Percentiles rank a stretch among this genome's conserved stretches.
Evolutionary conservation across 2,329 filamentous ascomycete genomes (phyloP).

Genomic region (Xylaria sp.): DNA sequence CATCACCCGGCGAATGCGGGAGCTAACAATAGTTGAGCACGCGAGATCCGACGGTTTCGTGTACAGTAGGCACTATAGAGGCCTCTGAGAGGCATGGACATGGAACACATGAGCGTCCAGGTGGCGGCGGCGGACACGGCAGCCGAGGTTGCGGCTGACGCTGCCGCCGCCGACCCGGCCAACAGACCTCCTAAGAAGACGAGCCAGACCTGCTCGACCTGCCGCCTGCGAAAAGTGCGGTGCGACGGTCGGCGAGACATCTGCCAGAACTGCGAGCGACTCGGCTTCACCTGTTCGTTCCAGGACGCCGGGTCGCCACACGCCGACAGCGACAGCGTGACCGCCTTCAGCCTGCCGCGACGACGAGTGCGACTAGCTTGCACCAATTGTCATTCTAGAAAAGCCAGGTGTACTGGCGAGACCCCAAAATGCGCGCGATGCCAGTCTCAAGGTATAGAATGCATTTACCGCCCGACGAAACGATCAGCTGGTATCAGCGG

Average conservation of each 20-base stretch:
- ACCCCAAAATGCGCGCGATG: constrained; percentile 64
- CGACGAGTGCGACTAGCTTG: constrained; percentile 67
- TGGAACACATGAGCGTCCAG: constrained; percentile 52
- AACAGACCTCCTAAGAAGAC: constrained; percentile 49
- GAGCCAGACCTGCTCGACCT: constrained; percentile 63
- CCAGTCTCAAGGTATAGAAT: constrained; percentile 64
- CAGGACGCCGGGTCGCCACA: constrained; percentile 57
- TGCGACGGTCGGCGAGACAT: constrained; percentile 64
- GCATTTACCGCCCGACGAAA: constrained; percentile 59
- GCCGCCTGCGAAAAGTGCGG: constrained; percentile 66
- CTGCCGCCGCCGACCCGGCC: constrained; percentile 48
- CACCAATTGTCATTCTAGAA: constrained; percentile 66
- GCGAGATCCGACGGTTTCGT: constrained; percentile 27
- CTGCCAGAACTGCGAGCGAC: constrained; percentile 68
- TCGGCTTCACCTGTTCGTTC: constrained; percentile 67
- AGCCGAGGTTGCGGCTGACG: constrained; percentile 50
- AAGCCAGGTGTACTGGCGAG: constrained; percentile 68
- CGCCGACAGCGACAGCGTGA: constrained; percentile 50
- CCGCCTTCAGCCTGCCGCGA: constrained; percentile 58
- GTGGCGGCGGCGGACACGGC: constrained; percentile 50
- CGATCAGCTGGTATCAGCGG: constrained; percentile 45
- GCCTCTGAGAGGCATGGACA: constrained; percentile 45
- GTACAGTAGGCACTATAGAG: background rate
- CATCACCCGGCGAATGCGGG: constrained; percentile 33
- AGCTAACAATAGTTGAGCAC: constrained; percentile 35